Percentiles rank a stretch among this genome's conserved stretches.
Conservation (phyloP, 345 rosid genomes). For the Aquilaria malaccensis region DNA sequence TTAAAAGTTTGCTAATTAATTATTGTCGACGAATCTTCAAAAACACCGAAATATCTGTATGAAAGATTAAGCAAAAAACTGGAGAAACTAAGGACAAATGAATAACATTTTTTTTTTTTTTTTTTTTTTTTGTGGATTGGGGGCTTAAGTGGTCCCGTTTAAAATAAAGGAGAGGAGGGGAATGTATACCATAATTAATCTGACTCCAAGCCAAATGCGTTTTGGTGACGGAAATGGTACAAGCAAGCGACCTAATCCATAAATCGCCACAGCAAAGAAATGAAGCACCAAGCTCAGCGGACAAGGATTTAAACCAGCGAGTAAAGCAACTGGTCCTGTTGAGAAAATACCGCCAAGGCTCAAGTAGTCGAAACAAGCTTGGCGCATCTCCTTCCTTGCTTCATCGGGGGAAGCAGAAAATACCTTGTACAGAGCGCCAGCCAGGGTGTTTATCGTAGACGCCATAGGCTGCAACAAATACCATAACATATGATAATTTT, state of each 20-base stretch:
- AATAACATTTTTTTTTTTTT: too few species aligned
- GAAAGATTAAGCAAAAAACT: neutral
- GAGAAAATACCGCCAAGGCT: conserved; percentile 49
- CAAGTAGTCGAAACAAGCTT: conserved; percentile 50
- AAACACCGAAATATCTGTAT: too few species aligned
- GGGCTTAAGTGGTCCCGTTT: too few species aligned
- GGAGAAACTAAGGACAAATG: neutral
- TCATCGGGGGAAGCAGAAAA: conserved; percentile 41
- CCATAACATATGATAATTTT: neutral
- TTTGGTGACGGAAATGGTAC: conserved; percentile 43
- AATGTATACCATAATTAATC: conserved; percentile 33
- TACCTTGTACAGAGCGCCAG: conserved; percentile 47
- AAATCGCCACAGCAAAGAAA: conserved; percentile 49
- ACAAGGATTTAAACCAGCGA: conserved; percentile 46
- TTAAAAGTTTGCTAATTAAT: too few species aligned
- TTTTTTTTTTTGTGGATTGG: too few species aligned
- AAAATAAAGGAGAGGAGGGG: neutral
- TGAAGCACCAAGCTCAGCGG: conserved; percentile 44
- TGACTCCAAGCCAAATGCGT: conserved; percentile 42
- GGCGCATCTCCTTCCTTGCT: conserved; percentile 44
- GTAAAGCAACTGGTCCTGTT: conserved; percentile 41
- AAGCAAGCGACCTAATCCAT: conserved; percentile 45
- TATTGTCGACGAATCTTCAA: too few species aligned
- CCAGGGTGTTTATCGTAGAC: conserved; percentile 49
- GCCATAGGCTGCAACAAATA: conserved; percentile 37